Percentiles rank a stretch among this genome's conserved stretches.
phyloP scores from a whole-genome alignment of 495 filamentous ascomycete species.

The Hypoxylon rickii region DNA sequence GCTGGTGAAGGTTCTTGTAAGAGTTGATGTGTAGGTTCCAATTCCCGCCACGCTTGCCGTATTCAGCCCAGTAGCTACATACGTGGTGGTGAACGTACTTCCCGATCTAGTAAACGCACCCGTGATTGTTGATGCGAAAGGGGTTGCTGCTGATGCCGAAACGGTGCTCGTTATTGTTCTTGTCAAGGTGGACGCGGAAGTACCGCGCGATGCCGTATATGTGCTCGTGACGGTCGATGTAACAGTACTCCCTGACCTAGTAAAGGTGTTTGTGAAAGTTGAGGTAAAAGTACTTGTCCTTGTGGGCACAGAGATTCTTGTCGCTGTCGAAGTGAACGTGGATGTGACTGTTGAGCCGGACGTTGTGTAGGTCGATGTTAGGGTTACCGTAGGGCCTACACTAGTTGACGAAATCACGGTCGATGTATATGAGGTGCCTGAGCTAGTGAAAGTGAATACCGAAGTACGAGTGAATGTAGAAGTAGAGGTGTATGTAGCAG shows the following conservation, averaged over 20 bases:
- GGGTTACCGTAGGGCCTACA: not conserved
- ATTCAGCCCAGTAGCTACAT: no score
- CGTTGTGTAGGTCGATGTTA: slow-evolving; percentile 2
- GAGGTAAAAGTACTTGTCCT: slow-evolving; percentile 23
- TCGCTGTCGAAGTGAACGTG: slow-evolving; percentile 16
- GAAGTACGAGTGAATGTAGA: not conserved
- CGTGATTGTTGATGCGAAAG: no score
- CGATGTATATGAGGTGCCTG: not conserved
- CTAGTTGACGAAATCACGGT: not conserved
- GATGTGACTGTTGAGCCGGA: slow-evolving; percentile 13
- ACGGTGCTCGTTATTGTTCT: no score
- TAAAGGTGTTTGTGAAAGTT: slow-evolving; percentile 23
- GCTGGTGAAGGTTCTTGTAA: no score
- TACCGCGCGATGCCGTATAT: not conserved
- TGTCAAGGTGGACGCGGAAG: no score
- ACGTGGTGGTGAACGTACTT: no score
- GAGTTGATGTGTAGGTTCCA: no score
- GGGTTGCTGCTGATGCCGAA: no score
- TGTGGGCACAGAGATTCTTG: no score
- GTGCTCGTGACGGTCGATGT: slow-evolving; percentile 5
- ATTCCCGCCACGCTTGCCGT: not conserved
- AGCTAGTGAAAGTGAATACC: not conserved
- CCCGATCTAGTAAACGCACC: no score
- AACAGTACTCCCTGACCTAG: slow-evolving; percentile 7
- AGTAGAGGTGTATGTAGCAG: slow-evolving; percentile 7